phyloP scores from a whole-genome alignment of 1,284 basidiomycete genomes.

The Cutaneotrichosporon spelunceum region DNA sequence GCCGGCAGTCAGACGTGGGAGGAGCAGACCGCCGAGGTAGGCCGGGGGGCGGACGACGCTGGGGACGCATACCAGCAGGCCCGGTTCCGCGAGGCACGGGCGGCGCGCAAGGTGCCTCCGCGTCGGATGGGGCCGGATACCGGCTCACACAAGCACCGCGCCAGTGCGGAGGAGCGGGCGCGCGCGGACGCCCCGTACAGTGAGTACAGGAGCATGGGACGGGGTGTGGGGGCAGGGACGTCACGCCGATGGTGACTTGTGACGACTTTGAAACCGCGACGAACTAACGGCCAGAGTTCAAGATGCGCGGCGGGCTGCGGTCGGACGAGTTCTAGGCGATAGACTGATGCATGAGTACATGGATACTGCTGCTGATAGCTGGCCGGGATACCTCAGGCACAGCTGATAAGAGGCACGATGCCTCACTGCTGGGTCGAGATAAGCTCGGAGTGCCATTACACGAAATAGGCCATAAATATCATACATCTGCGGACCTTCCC shows the following conservation, averaged over 20 bases:
- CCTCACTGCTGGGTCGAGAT: too few relatives aligned
- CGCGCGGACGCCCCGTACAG: slow-evolving; percentile 49
- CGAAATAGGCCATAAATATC: too few relatives aligned
- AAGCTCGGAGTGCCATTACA: too few relatives aligned
- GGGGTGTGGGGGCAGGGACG: background rate
- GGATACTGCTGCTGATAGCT: background rate
- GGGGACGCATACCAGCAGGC: slow-evolving; percentile 2
- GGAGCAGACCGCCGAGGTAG: background rate
- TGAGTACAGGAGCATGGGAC: slow-evolving; percentile 28
- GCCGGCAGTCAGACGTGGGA: slow-evolving; percentile 7
- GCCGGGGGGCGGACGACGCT: background rate
- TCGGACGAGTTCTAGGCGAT: slow-evolving; percentile 43
- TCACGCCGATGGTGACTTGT: background rate
- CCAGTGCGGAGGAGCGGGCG: slow-evolving; percentile 38
- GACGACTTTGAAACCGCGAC: background rate
- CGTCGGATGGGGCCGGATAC: slow-evolving; percentile 10
- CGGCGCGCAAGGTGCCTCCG: slow-evolving; percentile 6
- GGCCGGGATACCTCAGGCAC: too few relatives aligned
- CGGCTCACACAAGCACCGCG: background rate
- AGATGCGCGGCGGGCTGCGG: slow-evolving; percentile 44
- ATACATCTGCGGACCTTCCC: too few relatives aligned
- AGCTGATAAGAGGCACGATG: too few relatives aligned
- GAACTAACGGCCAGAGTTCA: slow-evolving; percentile 16
- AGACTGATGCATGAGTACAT: background rate
- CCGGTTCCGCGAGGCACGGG: slow-evolving; percentile 10